Evolutionary conservation across 495 filamentous ascomycete species (phyloP).

Genomic region (Neurospora sp.): DNA sequence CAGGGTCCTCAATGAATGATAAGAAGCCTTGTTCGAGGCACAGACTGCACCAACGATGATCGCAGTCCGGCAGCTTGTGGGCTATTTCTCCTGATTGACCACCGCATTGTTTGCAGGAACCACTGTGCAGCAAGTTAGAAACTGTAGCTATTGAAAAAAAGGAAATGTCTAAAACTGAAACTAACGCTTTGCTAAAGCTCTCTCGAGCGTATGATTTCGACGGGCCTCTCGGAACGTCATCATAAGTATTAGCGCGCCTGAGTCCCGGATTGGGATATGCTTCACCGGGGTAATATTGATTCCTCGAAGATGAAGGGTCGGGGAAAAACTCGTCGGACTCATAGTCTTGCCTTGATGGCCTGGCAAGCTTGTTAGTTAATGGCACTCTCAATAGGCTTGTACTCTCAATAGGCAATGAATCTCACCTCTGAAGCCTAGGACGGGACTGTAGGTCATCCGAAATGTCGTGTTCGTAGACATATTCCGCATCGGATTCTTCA

Average conservation of each 20-base stretch:
- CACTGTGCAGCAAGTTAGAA: background rate
- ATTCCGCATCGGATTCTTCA: slow-evolving; percentile 17
- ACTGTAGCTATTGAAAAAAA: background rate
- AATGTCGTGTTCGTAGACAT: slow-evolving; percentile 14
- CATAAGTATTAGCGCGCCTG: background rate
- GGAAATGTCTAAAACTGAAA: background rate
- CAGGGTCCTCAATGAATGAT: slow-evolving; percentile 61
- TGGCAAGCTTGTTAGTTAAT: slow-evolving; percentile 13
- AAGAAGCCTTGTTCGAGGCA: slow-evolving; percentile 66
- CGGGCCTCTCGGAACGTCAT: background rate
- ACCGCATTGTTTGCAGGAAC: background rate
- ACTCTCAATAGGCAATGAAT: background rate
- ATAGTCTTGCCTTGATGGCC: slow-evolving; percentile 26
- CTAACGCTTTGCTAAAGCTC: background rate
- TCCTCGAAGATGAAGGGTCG: slow-evolving; percentile 10
- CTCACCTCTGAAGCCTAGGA: slow-evolving; percentile 29
- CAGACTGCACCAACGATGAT: slow-evolving; percentile 65
- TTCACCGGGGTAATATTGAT: background rate
- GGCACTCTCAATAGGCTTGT: background rate
- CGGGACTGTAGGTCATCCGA: slow-evolving; percentile 25
- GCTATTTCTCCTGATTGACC: background rate
- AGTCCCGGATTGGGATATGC: background rate
- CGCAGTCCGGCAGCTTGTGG: slow-evolving; percentile 34
- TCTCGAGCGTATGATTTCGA: background rate
- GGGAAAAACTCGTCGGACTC: slow-evolving; percentile 24